Evolutionary conservation across 2,329 filamentous ascomycete genomes (phyloP), one percentile per base, ranked within the genome.

Genomic region (Macrophomina pseudophaseolina): DNA sequence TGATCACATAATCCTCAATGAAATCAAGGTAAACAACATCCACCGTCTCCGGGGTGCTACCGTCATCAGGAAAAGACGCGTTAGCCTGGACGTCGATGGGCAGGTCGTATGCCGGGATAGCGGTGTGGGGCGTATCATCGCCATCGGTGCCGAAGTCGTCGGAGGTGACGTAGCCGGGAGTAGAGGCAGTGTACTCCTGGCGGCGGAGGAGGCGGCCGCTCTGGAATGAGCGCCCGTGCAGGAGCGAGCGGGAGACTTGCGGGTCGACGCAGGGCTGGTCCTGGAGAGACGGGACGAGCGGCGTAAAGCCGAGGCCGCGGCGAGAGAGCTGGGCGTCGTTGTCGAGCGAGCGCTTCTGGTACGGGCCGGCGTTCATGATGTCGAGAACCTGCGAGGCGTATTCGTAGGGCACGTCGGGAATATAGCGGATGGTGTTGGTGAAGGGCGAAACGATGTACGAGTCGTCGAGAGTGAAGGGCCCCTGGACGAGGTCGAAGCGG

Each of bases 401-500:
- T 9, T 72, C 75, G 71, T 82, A 87, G 0, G 84, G 83, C 4
- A 87, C 84, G 35, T 85, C 79, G 0, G 83, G 78, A 35, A 88
- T 79, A 70, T 84, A 87, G 44, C 84, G 76, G 72, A 87, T 87
- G 1, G 79, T 75, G 58, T 87, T 83, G 5, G 74, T 72, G 73
- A 87, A 88, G 0, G 86, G 86, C 0, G 83, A 84, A 0, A 87
- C 83, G 69, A 87, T 87, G 74, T 84, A 87, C 11, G 76, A 78
- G 68, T 82, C 80, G 58, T 83, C 81, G 66, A 80, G 82, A 0
- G 87, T 89, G 72, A 90, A 90, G 0, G 86, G 86, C 0, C 88
- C 88, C 74, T 89, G 82, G 68, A 86, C 81, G 12, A 90, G 75
- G 70, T 90, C 87, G 71, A 89, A 90, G 2, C 87, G 84, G 30